phyloP scores from a whole-genome alignment of 139 green algal species.

The Zygnema cylindricum region DNA sequence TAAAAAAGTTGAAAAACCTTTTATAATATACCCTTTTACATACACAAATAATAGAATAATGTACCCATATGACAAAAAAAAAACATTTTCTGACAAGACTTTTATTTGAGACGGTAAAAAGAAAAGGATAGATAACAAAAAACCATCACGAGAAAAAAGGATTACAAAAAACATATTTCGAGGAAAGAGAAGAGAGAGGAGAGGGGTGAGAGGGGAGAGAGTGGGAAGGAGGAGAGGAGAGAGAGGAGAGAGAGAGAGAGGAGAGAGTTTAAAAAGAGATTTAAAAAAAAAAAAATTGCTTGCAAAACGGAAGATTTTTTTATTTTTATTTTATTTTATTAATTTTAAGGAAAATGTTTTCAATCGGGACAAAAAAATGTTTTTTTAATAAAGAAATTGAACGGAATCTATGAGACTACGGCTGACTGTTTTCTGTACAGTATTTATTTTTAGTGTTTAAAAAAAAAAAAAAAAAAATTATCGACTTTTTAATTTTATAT shows the following conservation, averaged over 20 bases:
- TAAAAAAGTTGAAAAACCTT: background rate
- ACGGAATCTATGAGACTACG: slow-evolving; percentile 68
- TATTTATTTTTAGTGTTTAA: background rate
- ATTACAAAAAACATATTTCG: background rate
- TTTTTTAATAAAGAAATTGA: slow-evolving; percentile 63
- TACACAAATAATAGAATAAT: slow-evolving; percentile 3
- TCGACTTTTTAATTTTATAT: background rate
- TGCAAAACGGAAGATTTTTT: background rate
- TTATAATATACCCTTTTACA: background rate
- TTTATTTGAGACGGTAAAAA: background rate
- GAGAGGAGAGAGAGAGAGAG: background rate
- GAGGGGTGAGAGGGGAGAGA: background rate
- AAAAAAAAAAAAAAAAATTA: background rate
- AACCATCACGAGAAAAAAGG: background rate
- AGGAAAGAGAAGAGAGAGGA: background rate
- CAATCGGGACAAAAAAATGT: no score
- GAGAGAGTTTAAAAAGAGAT: background rate
- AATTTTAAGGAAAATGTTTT: no score
- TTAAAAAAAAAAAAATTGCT: background rate
- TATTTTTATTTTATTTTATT: background rate
- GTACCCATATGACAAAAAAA: no score
- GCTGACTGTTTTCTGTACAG: background rate
- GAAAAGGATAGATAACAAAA: background rate
- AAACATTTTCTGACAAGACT: background rate
- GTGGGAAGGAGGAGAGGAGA: background rate